These are phyloP conservation scores for Suhomyces vadensis DNA, from an alignment of 805 yeast species.

Conservation along the genomic window DNA sequence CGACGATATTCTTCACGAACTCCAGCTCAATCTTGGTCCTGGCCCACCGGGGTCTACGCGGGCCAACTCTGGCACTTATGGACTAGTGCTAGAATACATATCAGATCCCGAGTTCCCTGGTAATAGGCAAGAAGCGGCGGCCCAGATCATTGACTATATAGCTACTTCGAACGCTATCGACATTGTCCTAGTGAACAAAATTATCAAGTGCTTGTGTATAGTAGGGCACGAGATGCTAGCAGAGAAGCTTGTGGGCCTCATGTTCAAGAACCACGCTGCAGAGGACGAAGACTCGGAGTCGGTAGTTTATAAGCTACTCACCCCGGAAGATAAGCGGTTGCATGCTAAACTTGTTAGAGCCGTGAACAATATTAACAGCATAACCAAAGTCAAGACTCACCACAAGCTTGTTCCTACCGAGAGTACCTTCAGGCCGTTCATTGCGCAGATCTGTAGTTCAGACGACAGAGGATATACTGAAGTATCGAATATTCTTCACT, in stretches of 20 bases:
- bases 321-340: slow-evolving; percentile 20
- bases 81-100: slow-evolving; percentile 18
- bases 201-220: slow-evolving; percentile 18
- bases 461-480: slow-evolving; percentile 1
- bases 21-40: background rate
- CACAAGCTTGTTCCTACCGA: slow-evolving; percentile 24
- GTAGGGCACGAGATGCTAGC: slow-evolving; percentile 14
- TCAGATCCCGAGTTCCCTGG: slow-evolving; percentile 1
- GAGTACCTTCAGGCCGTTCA: slow-evolving; percentile 25
- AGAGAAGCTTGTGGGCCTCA: slow-evolving; percentile 10
- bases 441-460: slow-evolving; percentile 8
- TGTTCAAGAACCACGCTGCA: slow-evolving; percentile 2
- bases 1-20: slow-evolving; percentile 19
- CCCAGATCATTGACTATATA: background rate
- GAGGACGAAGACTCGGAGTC: slow-evolving; percentile 12
- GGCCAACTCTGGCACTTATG: slow-evolving; percentile 22
- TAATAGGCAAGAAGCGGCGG: background rate
- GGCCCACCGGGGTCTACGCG: background rate
- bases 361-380: slow-evolving; percentile 16
- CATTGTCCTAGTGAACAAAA: slow-evolving; percentile 19
- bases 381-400: slow-evolving; percentile 10
- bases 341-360: slow-evolving; percentile 18
- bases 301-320: slow-evolving; percentile 21
- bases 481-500: slow-evolving; percentile 13
- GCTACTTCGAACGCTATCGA: slow-evolving; percentile 14